Conservation (phyloP, 2,329 filamentous ascomycete species). For the Sarocladiaceae sp. region DNA sequence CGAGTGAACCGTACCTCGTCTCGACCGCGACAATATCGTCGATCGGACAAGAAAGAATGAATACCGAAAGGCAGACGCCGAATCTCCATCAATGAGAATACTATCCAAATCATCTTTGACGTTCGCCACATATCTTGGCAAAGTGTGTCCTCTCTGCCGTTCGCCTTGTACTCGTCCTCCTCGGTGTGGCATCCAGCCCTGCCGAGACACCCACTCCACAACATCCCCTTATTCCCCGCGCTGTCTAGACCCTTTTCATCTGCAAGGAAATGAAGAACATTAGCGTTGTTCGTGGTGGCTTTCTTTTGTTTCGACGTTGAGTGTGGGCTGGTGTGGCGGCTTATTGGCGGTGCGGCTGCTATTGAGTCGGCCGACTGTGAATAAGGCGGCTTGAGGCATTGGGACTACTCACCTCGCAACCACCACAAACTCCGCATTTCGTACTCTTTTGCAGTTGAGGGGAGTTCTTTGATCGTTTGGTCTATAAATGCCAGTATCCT, state of each 20-base stretch:
- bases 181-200: background rate
- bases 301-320: background rate
- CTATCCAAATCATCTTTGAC: background rate
- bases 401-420: background rate
- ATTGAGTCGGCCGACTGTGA: slow-evolving; percentile 2
- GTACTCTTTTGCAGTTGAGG: background rate
- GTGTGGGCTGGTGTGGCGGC: slow-evolving; percentile 1
- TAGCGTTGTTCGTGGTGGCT: background rate
- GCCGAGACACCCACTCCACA: no score
- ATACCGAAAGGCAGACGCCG: no score
- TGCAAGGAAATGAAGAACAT: background rate
- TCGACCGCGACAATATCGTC: no score
- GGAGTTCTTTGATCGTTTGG: background rate
- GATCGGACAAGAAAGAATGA: no score
- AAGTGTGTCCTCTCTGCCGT: no score
- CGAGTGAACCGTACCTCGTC: no score
- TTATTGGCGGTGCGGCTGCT: slow-evolving; percentile 5
- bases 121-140: background rate
- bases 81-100: no score
- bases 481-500: background rate
- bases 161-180: background rate
- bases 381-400: background rate
- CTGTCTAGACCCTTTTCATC: background rate
- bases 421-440: background rate
- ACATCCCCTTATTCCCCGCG: background rate